Conservation (phyloP, 1,139 yeast species). For the Blastobotrys petasosporus region DNA sequence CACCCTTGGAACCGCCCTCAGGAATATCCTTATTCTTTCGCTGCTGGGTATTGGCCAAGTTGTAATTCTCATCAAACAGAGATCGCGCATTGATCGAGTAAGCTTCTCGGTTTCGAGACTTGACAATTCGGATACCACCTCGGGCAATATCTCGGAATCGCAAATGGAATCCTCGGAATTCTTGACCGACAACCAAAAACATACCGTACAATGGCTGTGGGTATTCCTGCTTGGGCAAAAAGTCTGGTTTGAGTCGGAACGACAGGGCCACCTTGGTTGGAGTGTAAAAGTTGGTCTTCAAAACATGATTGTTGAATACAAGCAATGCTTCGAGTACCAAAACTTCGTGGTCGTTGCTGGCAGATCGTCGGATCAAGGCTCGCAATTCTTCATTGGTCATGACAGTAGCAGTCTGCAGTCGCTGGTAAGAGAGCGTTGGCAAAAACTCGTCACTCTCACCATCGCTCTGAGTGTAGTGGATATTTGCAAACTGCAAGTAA, state of each 20-base stretch:
- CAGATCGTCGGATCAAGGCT: constrained; percentile 57
- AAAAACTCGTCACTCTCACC: constrained; percentile 45
- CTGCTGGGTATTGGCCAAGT: constrained; percentile 94
- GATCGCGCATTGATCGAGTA: constrained; percentile 81
- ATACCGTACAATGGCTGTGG: constrained; percentile 92
- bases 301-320: constrained; percentile 75
- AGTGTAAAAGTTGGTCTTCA: constrained; percentile 90
- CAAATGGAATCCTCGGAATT: constrained; percentile 95
- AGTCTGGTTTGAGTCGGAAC: constrained; percentile 80
- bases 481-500: constrained; percentile 88
- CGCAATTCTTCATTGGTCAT: constrained; percentile 71
- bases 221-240: constrained; percentile 79
- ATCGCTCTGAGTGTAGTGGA: constrained; percentile 71
- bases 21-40: constrained; percentile 97
- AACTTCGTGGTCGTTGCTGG: constrained; percentile 74
- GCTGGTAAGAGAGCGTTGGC: constrained; percentile 84
- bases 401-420: constrained; percentile 74
- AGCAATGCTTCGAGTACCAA: constrained; percentile 77
- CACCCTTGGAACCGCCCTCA: constrained; percentile 99
- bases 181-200: constrained; percentile 94
- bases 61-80: constrained; percentile 93
- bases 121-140: constrained; percentile 96
- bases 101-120: constrained; percentile 78
- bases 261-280: constrained; percentile 94
- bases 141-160: constrained; percentile 96